Percentiles rank a stretch among this genome's conserved stretches.
Evolutionary conservation across 2,329 filamentous ascomycete genomes (phyloP).

Genomic region (Fusarium sp.): DNA sequence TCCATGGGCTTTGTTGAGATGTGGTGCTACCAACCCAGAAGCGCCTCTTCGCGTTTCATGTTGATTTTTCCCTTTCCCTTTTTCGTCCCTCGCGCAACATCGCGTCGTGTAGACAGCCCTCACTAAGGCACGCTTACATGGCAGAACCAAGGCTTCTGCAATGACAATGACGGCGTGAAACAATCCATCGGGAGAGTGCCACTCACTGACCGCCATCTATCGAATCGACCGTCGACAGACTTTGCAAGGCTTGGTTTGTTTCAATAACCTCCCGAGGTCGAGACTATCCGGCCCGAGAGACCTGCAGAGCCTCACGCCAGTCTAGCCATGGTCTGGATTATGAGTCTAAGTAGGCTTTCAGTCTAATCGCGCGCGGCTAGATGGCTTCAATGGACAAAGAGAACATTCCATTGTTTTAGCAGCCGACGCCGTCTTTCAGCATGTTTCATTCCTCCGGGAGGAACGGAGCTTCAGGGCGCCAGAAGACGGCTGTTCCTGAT

Average conservation of each 20-base stretch:
- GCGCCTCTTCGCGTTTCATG: constrained; percentile 30
- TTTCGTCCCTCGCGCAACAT: constrained; percentile 13
- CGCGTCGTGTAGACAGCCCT: neutral
- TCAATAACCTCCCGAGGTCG: neutral
- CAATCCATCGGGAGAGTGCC: constrained; percentile 15
- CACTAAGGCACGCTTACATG: constrained; percentile 1
- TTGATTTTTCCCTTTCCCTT: constrained; percentile 11
- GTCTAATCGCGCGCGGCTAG: constrained; percentile 1
- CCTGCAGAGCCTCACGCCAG: neutral
- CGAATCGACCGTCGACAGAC: neutral
- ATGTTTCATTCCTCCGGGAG: constrained; percentile 3
- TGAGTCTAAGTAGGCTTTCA: neutral
- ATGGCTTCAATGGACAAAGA: neutral
- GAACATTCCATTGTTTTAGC: neutral
- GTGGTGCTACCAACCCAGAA: constrained; percentile 10
- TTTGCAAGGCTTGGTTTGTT: constrained; percentile 2
- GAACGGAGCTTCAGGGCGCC: neutral
- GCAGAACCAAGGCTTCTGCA: constrained; percentile 10
- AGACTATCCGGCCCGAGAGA: neutral
- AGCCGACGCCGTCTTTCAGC: neutral
- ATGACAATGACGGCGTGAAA: constrained; percentile 14
- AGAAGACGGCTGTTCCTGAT: neutral
- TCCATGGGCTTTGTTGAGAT: constrained; percentile 21
- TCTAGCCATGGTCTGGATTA: neutral
- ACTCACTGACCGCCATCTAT: constrained; percentile 27